Evolutionary conservation across 2,329 filamentous ascomycete genomes (phyloP).

Genomic region (Colletotrichum costaricense): DNA sequence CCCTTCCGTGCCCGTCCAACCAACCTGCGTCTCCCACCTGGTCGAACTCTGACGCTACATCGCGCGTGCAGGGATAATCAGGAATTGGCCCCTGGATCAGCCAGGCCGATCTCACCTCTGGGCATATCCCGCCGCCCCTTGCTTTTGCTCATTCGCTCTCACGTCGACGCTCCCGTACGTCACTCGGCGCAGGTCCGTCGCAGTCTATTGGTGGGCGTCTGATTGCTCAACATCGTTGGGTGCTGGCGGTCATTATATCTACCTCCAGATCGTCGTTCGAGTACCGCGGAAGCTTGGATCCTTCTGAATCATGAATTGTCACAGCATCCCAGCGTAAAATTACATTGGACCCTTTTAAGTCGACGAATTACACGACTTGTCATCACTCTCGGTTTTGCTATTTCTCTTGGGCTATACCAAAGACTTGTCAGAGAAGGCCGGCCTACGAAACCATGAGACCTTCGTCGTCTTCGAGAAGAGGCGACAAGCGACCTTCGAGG

Average conservation of each 20-base stretch:
- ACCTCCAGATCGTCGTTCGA: slow-evolving; percentile 6
- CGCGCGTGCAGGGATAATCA: slow-evolving; percentile 35
- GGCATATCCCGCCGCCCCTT: slow-evolving; percentile 14
- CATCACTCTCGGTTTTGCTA: background rate
- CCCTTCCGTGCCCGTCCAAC: slow-evolving; percentile 9
- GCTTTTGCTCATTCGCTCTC: slow-evolving; percentile 19
- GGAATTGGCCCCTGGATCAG: slow-evolving; percentile 34
- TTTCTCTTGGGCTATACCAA: background rate
- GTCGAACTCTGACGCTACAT: slow-evolving; percentile 31
- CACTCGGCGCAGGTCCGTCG: slow-evolving; percentile 26
- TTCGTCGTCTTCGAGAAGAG: slow-evolving; percentile 11
- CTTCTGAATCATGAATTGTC: slow-evolving; percentile 18
- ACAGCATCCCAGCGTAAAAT: slow-evolving; percentile 7
- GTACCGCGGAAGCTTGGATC: slow-evolving; percentile 14
- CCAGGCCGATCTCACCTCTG: slow-evolving; percentile 28
- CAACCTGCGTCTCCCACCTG: slow-evolving; percentile 26
- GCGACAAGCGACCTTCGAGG: background rate
- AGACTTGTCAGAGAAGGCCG: background rate
- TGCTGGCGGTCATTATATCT: slow-evolving; percentile 23
- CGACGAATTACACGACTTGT: background rate
- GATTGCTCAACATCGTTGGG: slow-evolving; percentile 6
- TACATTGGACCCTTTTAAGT: background rate
- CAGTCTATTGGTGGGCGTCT: slow-evolving; percentile 25
- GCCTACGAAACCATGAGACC: slow-evolving; percentile 17
- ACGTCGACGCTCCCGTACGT: slow-evolving; percentile 28